Base-by-base conservation (phyloP, 164 flowering plant species). In the Annona squamosa region DNA sequence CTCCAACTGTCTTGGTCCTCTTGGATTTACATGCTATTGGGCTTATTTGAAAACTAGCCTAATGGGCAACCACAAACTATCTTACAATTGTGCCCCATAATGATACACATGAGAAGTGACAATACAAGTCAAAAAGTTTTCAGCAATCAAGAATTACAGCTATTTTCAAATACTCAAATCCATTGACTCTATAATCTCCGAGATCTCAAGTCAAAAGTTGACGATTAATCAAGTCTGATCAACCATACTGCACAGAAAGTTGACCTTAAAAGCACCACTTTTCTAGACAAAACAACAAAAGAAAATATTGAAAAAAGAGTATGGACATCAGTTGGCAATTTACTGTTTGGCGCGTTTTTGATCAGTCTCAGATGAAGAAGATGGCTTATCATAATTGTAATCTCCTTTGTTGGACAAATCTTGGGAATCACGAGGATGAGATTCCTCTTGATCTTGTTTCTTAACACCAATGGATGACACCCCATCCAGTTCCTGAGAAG, bases 311-410 rank as follows among this genome's bases (percentile, higher is more conserved):
- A 3, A 67, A 42, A 67, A 26, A 63, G 5, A 16, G 65, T 16
- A 19, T 16, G 18, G 7, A 37, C 9, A 46, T 12, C 4, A 70
- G 45, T 17, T 59, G 68, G 74, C 2, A 5, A 48, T 92, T 61
- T 90, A 93, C 97, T 93, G 97, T 77, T 91, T 91, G 68, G 94
- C 86, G 66, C 90, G 92, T 80, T 90, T 93, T 63, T 87, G 81
- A 68, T 91, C 95, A 26, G 83, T 85, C 48, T 94, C 97, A 26
- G 90, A 85, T 59, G 83, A 83, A 44, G 26, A 4, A 67, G 83
- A 69, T 9, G 59, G 17, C 81, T 84, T 88, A 17, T 79, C 77
- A 75, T 80, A 73, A 67, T 87, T 78, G 67, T 69, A 62, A 68
- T 90, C 92, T 47, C 46, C 52, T 52, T 64, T 70, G 41, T 70